phyloP scores from a whole-genome alignment of 1,284 basidiomycete genomes.

The Sporisorium scitamineum region DNA sequence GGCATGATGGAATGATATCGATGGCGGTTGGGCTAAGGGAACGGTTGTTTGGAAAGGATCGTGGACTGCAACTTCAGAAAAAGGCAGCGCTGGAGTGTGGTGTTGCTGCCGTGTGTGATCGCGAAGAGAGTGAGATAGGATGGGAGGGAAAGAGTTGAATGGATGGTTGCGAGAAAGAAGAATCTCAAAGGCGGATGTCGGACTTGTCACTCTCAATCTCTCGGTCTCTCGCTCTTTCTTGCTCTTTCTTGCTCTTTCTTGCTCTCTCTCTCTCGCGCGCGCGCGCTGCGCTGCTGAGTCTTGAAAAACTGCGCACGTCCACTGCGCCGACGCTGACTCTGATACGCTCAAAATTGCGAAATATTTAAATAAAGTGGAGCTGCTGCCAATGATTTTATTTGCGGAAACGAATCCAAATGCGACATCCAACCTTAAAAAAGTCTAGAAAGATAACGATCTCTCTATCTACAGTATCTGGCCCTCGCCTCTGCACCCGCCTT shows the following conservation, averaged over 20 bases:
- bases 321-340: not conserved
- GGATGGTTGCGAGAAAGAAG: not conserved
- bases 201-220: not conserved
- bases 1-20: slow-evolving; percentile 36
- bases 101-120: not conserved
- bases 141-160: not conserved
- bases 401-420: too few species aligned
- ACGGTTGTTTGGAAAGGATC: not conserved
- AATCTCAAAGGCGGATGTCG: slow-evolving; percentile 3
- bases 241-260: not conserved
- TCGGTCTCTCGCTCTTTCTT: too few species aligned
- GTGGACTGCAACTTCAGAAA: not conserved
- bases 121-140: not conserved
- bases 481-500: not conserved
- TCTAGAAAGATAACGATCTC: not conserved
- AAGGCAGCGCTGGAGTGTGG: not conserved
- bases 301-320: not conserved
- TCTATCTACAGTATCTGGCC: not conserved
- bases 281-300: not conserved
- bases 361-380: not conserved
- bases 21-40: not conserved
- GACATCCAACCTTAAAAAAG: not conserved
- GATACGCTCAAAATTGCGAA: not conserved
- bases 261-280: not conserved
- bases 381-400: not conserved